Evolutionary conservation across 345 rosid species (phyloP).

Genomic region (Arabidopsis arenosa): DNA sequence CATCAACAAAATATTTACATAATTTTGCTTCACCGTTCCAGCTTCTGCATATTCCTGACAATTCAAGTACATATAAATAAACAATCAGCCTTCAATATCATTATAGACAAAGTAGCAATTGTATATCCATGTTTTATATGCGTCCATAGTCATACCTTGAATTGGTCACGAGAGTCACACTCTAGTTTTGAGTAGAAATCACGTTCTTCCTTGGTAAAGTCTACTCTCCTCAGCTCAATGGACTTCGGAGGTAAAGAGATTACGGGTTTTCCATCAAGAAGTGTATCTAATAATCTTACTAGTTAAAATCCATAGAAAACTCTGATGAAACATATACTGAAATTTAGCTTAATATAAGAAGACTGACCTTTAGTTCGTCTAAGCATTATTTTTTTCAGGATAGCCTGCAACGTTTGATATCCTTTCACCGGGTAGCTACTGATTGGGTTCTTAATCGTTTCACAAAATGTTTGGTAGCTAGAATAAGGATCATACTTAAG

Average conservation of each 20-base stretch:
- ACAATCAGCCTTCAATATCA: constrained; percentile 54
- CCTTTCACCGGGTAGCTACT: constrained; percentile 61
- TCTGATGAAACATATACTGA: constrained; percentile 25
- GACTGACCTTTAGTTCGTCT: constrained; percentile 92
- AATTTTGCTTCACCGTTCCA: constrained; percentile 93
- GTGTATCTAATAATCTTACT: constrained; percentile 54
- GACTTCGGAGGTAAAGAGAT: constrained; percentile 79
- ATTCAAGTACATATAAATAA: not conserved
- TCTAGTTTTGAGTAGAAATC: constrained; percentile 84
- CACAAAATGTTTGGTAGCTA: constrained; percentile 58
- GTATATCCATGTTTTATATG: not conserved
- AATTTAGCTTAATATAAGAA: constrained; percentile 7
- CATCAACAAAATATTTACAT: constrained; percentile 94
- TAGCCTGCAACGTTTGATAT: constrained; percentile 76
- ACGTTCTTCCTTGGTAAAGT: constrained; percentile 86
- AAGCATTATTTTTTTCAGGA: constrained; percentile 87
- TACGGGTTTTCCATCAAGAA: constrained; percentile 90
- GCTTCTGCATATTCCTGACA: constrained; percentile 94
- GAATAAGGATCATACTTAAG: constrained; percentile 79
- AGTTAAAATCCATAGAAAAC: constrained; percentile 34
- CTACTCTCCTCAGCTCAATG: constrained; percentile 77
- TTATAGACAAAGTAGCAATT: not conserved
- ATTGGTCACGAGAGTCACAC: constrained; percentile 81
- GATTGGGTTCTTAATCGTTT: constrained; percentile 64
- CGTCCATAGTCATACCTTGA: constrained; percentile 66